Conservation (phyloP, 306 rosid genomes). For the Prunus mongolica region DNA sequence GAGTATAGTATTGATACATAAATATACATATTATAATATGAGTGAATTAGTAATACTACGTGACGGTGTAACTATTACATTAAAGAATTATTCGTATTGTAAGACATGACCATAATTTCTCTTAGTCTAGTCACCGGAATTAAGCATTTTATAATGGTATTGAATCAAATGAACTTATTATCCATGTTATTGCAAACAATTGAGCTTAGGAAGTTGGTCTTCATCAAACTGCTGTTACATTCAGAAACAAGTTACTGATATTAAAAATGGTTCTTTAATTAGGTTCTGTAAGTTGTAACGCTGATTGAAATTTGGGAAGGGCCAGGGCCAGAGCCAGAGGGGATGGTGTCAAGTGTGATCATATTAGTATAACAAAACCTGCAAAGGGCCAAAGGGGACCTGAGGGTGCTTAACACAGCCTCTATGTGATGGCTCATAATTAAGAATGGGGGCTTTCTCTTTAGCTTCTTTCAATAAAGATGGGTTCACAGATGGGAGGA, state of each 20-base stretch:
- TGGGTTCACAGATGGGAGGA: slow-evolving; percentile 21
- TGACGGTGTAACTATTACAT: accelerated
- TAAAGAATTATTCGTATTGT: no score
- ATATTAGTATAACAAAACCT: slow-evolving; percentile 4
- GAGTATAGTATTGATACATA: no score
- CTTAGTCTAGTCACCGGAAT: no score
- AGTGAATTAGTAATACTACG: no score
- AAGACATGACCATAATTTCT: no score
- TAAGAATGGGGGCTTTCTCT: slow-evolving; percentile 43
- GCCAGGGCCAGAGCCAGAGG: no score
- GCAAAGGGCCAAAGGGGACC: slow-evolving; percentile 7
- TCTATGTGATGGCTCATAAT: slow-evolving; percentile 32
- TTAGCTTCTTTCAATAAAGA: slow-evolving; percentile 69
- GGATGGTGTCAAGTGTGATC: not conserved
- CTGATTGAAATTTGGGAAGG: no score
- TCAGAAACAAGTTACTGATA: not conserved
- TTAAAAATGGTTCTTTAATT: no score
- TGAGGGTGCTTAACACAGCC: not conserved
- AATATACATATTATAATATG: no score
- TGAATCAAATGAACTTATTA: not conserved
- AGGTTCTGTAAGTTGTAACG: no score
- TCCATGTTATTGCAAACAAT: not conserved
- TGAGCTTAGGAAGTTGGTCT: not conserved
- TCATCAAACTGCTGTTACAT: slow-evolving; percentile 1
- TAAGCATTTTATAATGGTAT: not conserved